Conservation (phyloP, 306 rosid genomes). For the Castanea crenata region DNA sequence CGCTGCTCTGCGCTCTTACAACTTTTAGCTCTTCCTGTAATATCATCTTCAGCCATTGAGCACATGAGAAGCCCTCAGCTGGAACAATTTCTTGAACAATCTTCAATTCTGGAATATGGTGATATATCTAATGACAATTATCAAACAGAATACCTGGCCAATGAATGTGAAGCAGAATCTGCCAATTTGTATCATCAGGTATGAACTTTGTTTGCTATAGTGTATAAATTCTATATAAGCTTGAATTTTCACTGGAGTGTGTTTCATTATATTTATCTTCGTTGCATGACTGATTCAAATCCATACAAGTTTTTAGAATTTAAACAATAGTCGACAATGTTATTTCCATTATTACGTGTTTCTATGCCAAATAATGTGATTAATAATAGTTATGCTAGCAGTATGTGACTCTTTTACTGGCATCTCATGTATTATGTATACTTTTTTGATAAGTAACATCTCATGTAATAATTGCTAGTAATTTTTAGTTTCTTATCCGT, state of each 20-base stretch:
- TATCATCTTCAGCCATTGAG: slow-evolving; percentile 60
- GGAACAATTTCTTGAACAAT: slow-evolving; percentile 60
- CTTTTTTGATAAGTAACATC: not conserved
- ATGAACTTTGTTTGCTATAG: slow-evolving; percentile 12
- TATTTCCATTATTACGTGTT: not conserved
- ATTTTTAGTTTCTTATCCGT: not conserved
- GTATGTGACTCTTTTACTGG: not conserved
- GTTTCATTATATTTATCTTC: not conserved
- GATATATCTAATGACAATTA: slow-evolving; percentile 35
- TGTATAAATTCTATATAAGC: not conserved
- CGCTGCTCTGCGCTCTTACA: slow-evolving; percentile 56
- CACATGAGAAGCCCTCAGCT: slow-evolving; percentile 55
- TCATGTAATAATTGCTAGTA: not conserved
- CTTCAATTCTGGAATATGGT: slow-evolving; percentile 47
- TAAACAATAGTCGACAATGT: not conserved
- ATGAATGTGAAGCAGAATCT: slow-evolving; percentile 46
- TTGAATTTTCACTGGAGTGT: slow-evolving; percentile 1
- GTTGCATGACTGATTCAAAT: not conserved
- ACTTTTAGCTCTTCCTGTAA: slow-evolving; percentile 67
- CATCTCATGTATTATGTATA: not conserved
- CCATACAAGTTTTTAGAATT: not conserved
- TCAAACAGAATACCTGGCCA: slow-evolving; percentile 41
- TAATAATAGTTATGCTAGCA: not conserved
- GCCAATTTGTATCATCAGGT: slow-evolving; percentile 73
- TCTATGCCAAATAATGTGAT: not conserved